These are phyloP conservation scores for Ogataea trehaloabstinens DNA, from an alignment of 805 yeast genomes.

Conservation along the genomic window DNA sequence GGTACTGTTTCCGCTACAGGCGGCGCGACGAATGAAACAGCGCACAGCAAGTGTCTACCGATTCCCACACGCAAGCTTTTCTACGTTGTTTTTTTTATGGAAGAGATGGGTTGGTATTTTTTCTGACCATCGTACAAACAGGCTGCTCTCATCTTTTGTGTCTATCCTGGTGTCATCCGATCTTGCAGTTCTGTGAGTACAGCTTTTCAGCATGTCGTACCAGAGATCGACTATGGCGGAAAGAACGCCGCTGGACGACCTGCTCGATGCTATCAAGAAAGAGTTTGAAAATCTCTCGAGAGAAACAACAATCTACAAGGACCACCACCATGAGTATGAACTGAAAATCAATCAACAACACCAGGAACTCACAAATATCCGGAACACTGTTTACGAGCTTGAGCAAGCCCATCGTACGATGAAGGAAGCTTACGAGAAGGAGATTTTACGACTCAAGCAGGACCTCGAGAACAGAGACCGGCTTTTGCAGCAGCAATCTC, in stretches of 20 bases:
- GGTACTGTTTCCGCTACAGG: neutral
- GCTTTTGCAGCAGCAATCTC: conserved; percentile 39
- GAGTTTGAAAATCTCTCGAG: conserved; percentile 83
- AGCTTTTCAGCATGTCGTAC: conserved; percentile 28
- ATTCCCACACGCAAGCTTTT: neutral
- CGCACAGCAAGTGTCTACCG: neutral
- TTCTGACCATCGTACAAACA: neutral
- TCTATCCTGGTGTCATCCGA: neutral
- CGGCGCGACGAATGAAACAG: neutral
- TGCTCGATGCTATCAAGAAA: conserved; percentile 86
- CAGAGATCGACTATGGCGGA: conserved; percentile 29
- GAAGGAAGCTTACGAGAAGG: conserved; percentile 95
- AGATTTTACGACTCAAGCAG: conserved; percentile 77
- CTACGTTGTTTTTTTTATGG: neutral
- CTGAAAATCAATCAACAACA: conserved; percentile 87
- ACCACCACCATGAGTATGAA: conserved; percentile 92
- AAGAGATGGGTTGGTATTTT: neutral
- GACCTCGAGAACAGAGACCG: conserved; percentile 83
- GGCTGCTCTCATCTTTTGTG: too few species aligned
- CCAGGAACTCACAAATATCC: conserved; percentile 87
- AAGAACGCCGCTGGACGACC: conserved; percentile 50
- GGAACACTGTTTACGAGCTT: conserved; percentile 90
- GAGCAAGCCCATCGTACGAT: conserved; percentile 92
- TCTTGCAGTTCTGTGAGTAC: too few species aligned
- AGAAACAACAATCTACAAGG: conserved; percentile 81